Conservation (phyloP, 176 grass and related monocot genomes). For the Hyparrhenia diplandra region DNA sequence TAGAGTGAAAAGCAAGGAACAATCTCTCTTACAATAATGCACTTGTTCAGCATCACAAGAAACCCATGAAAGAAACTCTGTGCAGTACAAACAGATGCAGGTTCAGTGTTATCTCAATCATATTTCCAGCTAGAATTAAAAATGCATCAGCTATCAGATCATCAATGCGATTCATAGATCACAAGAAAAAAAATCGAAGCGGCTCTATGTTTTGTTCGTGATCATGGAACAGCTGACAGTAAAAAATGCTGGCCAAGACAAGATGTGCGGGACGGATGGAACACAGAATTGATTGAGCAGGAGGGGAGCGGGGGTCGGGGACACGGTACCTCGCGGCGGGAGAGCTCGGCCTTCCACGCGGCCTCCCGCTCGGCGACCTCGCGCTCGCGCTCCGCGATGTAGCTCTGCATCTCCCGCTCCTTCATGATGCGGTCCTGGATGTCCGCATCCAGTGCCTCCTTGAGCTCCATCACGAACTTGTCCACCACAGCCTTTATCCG, state of each 20-base stretch:
- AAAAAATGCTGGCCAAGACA: not conserved
- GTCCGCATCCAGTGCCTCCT: slow-evolving; percentile 94
- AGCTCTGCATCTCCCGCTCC: slow-evolving; percentile 93
- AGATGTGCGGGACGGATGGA: not conserved
- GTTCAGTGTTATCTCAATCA: not conserved
- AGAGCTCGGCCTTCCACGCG: slow-evolving; percentile 87
- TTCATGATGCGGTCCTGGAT: slow-evolving; percentile 97
- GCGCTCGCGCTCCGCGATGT: slow-evolving; percentile 77
- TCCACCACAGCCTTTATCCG: slow-evolving; percentile 98
- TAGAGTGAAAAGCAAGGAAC: slow-evolving; percentile 17
- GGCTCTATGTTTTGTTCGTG: not conserved
- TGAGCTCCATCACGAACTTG: slow-evolving; percentile 88
- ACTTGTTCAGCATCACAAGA: slow-evolving; percentile 4
- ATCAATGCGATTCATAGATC: not conserved
- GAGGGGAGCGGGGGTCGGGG: not conserved
- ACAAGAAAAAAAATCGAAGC: not conserved
- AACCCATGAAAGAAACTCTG: slow-evolving; percentile 9
- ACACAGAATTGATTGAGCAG: not conserved
- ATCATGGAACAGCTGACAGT: not conserved
- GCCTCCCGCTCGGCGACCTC: slow-evolving; percentile 81
- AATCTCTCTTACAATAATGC: slow-evolving; percentile 11
- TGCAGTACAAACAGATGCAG: not conserved
- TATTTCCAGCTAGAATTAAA: not conserved
- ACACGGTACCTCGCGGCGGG: slow-evolving; percentile 62
- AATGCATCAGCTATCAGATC: not conserved